Evolutionary conservation across 2,329 filamentous ascomycete genomes (phyloP), one percentile per base, ranked within the genome.

Genomic region (Diaporthe vaccinii): DNA sequence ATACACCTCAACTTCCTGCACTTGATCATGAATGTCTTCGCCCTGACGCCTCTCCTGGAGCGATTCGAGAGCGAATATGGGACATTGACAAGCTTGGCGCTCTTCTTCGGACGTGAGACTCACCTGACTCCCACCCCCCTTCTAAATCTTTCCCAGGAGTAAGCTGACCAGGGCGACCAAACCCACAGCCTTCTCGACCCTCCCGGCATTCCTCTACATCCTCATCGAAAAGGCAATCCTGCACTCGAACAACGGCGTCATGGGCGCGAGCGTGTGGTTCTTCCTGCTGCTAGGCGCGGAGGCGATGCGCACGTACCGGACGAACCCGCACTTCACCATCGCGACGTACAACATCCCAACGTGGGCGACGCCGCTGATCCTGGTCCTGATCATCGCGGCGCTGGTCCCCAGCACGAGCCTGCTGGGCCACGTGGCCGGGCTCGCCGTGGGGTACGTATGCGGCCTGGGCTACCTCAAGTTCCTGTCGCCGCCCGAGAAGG

Each of bases 51-150:
- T n/a, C 87, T 99, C 70, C 86, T 99, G 83, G 96, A 98, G 84
- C 91, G 96, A 76, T 99, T 98, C 84, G 97, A 99, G 86, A 90
- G 91, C 77, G 96, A 98, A 83, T 92, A 97, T 84, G 97, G 97
- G 71, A 98, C 96, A 10, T 87, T 98, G 81, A 95, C 95, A 36
- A 93, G 95, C n/a, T 83, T 98, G 77, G 91, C 94, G 49, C 88
- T 98, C 71, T 98, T 98, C 83, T 91, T 97, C 80, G 97, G 97
- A 74, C 96, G 95, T 98, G 88, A 87, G 95, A 90, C n/a, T 14
- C 31, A 46, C 49, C 36, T 17, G 20, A 22, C 2, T 2, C 10
- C 31, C 57, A 14, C 76, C 28, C 51, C 58, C 34, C 4, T 4
- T 0, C 10, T 4, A 4, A 28, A 6, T 4, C 17, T 20, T 25